Evolutionary conservation across 2,329 filamentous ascomycete genomes (phyloP), one percentile per base, ranked within the genome.

Genomic region (Cercospora sp.): DNA sequence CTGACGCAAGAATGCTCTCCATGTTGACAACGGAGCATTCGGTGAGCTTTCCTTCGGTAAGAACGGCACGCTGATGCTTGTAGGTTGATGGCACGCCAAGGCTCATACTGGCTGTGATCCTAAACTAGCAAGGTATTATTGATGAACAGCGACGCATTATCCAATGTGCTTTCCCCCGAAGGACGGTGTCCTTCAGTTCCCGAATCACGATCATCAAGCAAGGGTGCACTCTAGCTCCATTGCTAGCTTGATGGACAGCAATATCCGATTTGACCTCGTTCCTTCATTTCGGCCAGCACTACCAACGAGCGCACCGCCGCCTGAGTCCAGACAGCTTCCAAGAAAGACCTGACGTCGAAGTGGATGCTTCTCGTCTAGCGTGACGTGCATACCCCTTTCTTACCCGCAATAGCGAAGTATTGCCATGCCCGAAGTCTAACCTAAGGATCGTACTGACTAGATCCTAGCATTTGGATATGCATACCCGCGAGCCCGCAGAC

Each of bases 381-480:
- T 26, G n/a, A n/a, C 32, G 16, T 45, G 40, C 34, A 26, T 45
- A 9, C 10, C 30, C n/a, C 49, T 61, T 26, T 21, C 18, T 61
- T 12, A 34, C 32, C 59, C 32, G 40, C 30, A 21, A 30, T 30
- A 9, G 51, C 62, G 51, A 37, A 55, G 62, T 55, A 24, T n/a
- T 58, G 51, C 62, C 32, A 40, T 58, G 32, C 51, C 59, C 59
- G 59, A 30, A 43, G 59, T 64, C 12, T 16, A 64, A 40, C 51
- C 51, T 57, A 57, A 24, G 62, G 62, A 57, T 57, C 59, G 40
- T n/a, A 57, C 18, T 40, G 30, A 57, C 26, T 28, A 40, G 21
- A 64, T 34, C 30, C 49, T 30, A 57, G 61, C 61, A 64, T 58
- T 12, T 28, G 49, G 62, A 64, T 43, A 58, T 63, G 62, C 49